Conservation (phyloP, 306 rosid species). For the Glycine tomentella region DNA sequence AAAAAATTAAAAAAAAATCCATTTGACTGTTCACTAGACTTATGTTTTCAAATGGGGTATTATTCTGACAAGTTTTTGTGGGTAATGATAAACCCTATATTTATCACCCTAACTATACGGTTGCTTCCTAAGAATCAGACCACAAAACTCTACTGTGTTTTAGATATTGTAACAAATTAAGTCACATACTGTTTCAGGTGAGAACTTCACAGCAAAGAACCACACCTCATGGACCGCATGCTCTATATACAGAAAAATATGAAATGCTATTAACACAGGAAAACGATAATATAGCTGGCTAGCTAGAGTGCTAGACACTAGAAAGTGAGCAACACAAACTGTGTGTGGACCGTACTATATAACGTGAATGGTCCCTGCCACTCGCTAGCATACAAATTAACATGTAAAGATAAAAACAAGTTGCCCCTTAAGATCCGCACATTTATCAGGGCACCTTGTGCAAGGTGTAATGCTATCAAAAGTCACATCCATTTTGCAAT, state of each 20-base stretch:
- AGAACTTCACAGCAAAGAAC: slow-evolving; percentile 44
- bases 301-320: slow-evolving; percentile 7
- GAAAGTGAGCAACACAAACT: background rate
- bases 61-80: background rate
- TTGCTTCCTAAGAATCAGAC: background rate
- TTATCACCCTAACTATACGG: background rate
- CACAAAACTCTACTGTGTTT: background rate
- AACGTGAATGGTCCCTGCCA: slow-evolving; percentile 67
- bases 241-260: slow-evolving; percentile 34
- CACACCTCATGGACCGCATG: slow-evolving; percentile 51
- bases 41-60: background rate
- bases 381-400: slow-evolving; percentile 34
- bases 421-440: slow-evolving; percentile 58
- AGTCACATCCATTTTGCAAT: slow-evolving; percentile 51
- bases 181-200: slow-evolving; percentile 43
- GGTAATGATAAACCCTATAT: slow-evolving; percentile 7
- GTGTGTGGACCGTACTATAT: slow-evolving; percentile 58
- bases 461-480: slow-evolving; percentile 28
- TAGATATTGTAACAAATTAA: background rate
- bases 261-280: background rate
- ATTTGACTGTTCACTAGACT: background rate
- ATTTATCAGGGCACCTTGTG: slow-evolving; percentile 19
- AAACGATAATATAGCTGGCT: slow-evolving; percentile 17
- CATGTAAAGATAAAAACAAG: background rate
- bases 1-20: too few species aligned